Evolutionary conservation across 2,329 filamentous ascomycete species (phyloP).

Genomic region (Hypoxylon sp.): DNA sequence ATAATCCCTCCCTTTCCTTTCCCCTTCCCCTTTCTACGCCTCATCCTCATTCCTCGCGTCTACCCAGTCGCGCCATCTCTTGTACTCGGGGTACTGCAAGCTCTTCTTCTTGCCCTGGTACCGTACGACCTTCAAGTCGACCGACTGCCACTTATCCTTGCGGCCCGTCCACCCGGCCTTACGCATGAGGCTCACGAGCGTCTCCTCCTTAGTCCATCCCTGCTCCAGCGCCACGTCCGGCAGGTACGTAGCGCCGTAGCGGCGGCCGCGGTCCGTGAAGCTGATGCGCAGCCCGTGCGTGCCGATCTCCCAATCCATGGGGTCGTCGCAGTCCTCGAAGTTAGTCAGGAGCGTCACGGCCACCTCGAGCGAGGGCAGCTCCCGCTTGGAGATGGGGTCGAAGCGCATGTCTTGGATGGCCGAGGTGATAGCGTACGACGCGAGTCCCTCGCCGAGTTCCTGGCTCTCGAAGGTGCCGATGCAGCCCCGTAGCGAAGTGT

Average conservation of each 20-base stretch:
- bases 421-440: constrained; percentile 87
- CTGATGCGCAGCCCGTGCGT: constrained; percentile 89
- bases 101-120: constrained; percentile 89
- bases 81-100: constrained; percentile 80
- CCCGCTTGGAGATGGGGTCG: constrained; percentile 66
- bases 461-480: constrained; percentile 93
- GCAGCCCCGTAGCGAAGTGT: constrained; percentile 86
- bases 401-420: constrained; percentile 76
- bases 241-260: constrained; percentile 90
- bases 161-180: constrained; percentile 95
- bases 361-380: constrained; percentile 73
- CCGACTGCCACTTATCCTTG: constrained; percentile 82
- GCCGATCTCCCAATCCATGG: constrained; percentile 89
- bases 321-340: constrained; percentile 81
- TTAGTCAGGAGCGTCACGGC: constrained; percentile 87
- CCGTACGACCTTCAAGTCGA: constrained; percentile 83
- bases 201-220: constrained; percentile 95
- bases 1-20: not conserved
- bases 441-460: constrained; percentile 79
- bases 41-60: constrained; percentile 19
- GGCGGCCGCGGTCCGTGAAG: constrained; percentile 80
- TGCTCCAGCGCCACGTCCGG: constrained; percentile 94
- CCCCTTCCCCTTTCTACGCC: constrained; percentile 31
- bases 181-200: constrained; percentile 88
- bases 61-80: constrained; percentile 84